A percentile compares a stretch with the other conserved stretches of the same genome.
Evolutionary conservation across 148 eudicot genomes (phyloP).

Genomic region (Heliamphora exappendiculata): DNA sequence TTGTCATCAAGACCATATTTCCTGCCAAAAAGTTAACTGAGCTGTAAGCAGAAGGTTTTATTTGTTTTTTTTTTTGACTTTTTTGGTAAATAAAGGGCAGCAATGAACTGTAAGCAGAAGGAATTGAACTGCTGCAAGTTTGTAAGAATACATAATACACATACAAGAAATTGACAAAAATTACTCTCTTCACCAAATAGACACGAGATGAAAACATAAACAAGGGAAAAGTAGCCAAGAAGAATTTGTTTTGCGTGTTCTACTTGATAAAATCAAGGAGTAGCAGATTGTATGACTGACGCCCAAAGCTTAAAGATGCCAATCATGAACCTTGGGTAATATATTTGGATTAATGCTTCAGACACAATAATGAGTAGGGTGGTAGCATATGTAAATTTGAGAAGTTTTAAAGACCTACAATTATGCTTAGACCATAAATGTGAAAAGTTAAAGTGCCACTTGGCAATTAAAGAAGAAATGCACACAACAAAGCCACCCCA

Average conservation of each 20-base stretch:
- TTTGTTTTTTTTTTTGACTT: neutral
- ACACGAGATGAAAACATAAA: neutral
- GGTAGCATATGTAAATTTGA: no score
- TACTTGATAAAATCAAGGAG: neutral
- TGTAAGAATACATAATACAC: neutral
- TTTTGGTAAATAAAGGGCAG: neutral
- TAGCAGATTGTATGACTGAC: neutral
- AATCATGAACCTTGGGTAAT: neutral
- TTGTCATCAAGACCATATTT: conserved; percentile 94
- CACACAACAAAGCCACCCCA: neutral
- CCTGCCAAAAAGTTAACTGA: conserved; percentile 29
- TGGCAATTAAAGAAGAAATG: neutral
- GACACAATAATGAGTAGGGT: no score
- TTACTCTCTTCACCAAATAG: neutral
- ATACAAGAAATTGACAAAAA: neutral
- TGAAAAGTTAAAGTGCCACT: neutral
- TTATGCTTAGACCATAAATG: neutral
- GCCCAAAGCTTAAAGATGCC: neutral
- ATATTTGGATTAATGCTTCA: neutral
- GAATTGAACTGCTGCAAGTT: neutral
- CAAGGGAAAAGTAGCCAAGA: neutral
- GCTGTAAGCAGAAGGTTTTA: neutral
- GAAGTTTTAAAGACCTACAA: no score
- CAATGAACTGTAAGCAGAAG: neutral
- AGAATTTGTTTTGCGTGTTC: neutral